These are phyloP conservation scores for Parvularia atlantis DNA, from an alignment of 78 protist species.

Conservation along the genomic window DNA sequence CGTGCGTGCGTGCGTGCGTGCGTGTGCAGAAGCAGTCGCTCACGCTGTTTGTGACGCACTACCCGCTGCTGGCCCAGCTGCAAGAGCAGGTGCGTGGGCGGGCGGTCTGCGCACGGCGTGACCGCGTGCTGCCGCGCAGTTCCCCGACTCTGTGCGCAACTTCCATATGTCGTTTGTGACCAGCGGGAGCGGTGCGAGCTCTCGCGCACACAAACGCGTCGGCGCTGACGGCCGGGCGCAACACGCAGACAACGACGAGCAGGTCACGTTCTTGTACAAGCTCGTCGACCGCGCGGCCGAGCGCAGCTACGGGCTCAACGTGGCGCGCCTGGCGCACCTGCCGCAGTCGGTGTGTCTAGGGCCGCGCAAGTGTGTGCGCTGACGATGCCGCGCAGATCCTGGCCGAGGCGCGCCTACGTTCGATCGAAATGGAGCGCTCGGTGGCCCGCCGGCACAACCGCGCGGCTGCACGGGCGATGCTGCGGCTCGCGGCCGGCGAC, in stretches of 20 bases:
- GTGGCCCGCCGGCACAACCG: no score
- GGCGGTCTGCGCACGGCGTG: no score
- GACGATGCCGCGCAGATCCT: no score
- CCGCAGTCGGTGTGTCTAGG: no score
- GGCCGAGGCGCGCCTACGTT: no score
- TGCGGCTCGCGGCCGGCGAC: no score
- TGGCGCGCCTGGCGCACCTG: conserved; percentile 34
- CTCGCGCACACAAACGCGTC: neutral
- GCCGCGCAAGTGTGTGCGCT: no score
- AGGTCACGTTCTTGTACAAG: conserved; percentile 47
- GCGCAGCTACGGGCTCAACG: conserved; percentile 37
- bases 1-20: neutral
- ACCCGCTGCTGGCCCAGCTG: conserved; percentile 43
- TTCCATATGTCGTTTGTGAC: conserved; percentile 60
- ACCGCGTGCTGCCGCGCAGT: no score
- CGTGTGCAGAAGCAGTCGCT: neutral
- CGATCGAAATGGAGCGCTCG: no score
- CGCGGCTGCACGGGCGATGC: no score
- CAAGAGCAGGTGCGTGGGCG: no score
- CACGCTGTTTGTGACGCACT: conserved; percentile 84
- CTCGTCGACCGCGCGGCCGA: conserved; percentile 21
- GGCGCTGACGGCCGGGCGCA: neutral
- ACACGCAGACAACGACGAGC: neutral
- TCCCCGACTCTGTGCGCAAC: conserved; percentile 24
- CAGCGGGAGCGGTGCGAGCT: neutral